Conservation (phyloP, 2,329 filamentous ascomycete genomes). For the Microdochium paspali region DNA sequence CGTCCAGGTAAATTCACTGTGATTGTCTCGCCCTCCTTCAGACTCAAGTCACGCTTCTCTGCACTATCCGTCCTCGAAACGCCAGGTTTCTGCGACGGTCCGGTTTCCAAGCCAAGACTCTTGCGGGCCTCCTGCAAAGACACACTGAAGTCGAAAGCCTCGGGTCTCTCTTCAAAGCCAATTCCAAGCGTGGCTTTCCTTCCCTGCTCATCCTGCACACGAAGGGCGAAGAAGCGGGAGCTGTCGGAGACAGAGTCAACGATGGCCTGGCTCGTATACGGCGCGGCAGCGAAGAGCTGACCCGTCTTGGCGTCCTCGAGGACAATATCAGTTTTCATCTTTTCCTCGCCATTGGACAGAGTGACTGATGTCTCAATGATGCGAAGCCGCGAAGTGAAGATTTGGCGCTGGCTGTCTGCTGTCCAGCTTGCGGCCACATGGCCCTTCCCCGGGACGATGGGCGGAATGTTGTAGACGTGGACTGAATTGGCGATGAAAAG, state of each 20-base stretch:
- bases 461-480: conserved; percentile 83
- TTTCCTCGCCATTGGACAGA: conserved; percentile 32
- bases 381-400: conserved; percentile 78
- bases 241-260: conserved; percentile 76
- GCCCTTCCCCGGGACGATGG: conserved; percentile 67
- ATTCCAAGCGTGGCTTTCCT: conserved; percentile 74
- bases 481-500: conserved; percentile 68
- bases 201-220: conserved; percentile 66
- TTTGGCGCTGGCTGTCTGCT: conserved; percentile 56
- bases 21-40: conserved; percentile 87
- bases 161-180: conserved; percentile 77
- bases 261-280: conserved; percentile 55
- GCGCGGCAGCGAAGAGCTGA: conserved; percentile 74
- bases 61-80: conserved; percentile 29
- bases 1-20: conserved; percentile 64
- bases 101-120: conserved; percentile 51
- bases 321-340: conserved; percentile 64
- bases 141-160: conserved; percentile 80
- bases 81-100: conserved; percentile 21
- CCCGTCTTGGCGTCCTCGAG: conserved; percentile 68
- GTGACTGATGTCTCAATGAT: conserved; percentile 64
- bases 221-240: conserved; percentile 74
- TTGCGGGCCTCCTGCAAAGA: conserved; percentile 70
- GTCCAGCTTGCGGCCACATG: conserved; percentile 76
- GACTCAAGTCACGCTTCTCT: conserved; percentile 66